Base-by-base conservation (phyloP, 345 rosid genomes). In the Eucalyptus erythrocorys region DNA sequence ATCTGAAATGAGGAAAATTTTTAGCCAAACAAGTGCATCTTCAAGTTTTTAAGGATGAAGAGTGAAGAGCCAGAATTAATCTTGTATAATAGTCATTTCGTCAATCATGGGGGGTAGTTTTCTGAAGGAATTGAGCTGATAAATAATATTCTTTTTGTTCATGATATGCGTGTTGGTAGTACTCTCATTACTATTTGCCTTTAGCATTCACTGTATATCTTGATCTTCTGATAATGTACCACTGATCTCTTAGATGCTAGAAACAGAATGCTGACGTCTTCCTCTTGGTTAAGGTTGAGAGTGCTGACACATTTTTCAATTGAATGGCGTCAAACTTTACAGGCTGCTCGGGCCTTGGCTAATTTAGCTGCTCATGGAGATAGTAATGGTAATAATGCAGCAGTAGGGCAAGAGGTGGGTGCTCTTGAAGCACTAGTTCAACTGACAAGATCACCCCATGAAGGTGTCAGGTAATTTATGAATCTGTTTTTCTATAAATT, bases 351-450 rank as follows among this genome's bases (percentile, higher is more conserved):
- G 42, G 98, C 98, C 57, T 92, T 97, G 92, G 98, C 98, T 89
- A 97, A 97, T 90, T 92, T 97, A 92, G 99, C 99, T 92, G 98
- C 99, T 93, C 99, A 97, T 92, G 97, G 98, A 91, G 99, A 95
- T 90, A 97, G 98, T 92, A 97, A 97, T 87, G 94, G 92, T 51
- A 96, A 96, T 82, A 96, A 97, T 93, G 95, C 99, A 90, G 96
- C 98, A n/a, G 98, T 97, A 88, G 99, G 99, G 88, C 96, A 94
- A 93, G 99, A 97, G 91, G 93, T 93, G 89, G 99, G 98, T 90
- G 99, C 98, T 88, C 95, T 97, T 53, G 98, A 97, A 93, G 98
- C 97, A 82, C 96, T 97, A 88, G 98, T 97, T 88, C 97, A 95
- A 88, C 97, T 97, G 81, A 95, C 96, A 42, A 92, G 93, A 76